Conservation (phyloP, 768 basidiomycete species). For the Tricholoma furcatifolium region DNA sequence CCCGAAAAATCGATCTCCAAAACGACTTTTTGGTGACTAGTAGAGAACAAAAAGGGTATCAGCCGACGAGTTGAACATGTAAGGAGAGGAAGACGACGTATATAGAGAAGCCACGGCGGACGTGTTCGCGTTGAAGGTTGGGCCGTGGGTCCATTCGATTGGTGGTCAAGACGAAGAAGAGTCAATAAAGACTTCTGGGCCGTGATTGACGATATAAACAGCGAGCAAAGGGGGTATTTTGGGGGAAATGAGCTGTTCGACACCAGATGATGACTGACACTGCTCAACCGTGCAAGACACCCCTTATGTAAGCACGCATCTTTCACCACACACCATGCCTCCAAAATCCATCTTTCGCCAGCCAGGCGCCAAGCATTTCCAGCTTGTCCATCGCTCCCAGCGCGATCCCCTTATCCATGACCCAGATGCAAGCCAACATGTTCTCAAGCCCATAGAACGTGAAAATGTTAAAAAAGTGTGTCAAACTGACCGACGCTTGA, state of each 20-base stretch:
- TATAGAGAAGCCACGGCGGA: constrained; percentile 85
- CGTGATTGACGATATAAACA: constrained; percentile 10
- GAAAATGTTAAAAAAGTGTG: constrained; percentile 68
- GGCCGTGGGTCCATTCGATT: constrained; percentile 46
- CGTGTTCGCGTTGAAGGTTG: constrained; percentile 74
- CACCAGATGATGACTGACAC: constrained; percentile 15
- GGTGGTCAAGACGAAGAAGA: constrained; percentile 20
- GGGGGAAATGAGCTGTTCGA: constrained; percentile 13
- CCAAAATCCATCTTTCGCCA: constrained; percentile 86
- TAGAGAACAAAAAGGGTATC: constrained; percentile 55
- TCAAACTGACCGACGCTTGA: constrained; percentile 8
- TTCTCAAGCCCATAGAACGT: constrained; percentile 81
- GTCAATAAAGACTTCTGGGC: constrained; percentile 25
- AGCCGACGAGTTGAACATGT: constrained; percentile 25
- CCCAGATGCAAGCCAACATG: constrained; percentile 82
- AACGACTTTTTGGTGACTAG: constrained; percentile 95
- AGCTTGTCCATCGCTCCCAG: constrained; percentile 95
- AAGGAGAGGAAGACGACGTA: constrained; percentile 55
- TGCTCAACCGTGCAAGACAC: constrained; percentile 18
- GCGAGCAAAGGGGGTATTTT: constrained; percentile 10
- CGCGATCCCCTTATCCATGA: constrained; percentile 95
- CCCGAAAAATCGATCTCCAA: constrained; percentile 93
- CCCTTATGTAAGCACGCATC: constrained; percentile 34
- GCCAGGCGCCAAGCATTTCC: constrained; percentile 90
- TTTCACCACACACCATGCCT: constrained; percentile 50